Evolutionary conservation across 2,329 filamentous ascomycete species (phyloP), one percentile per base, ranked within the genome.

Genomic region (Aspergillus pseudotamarii): DNA sequence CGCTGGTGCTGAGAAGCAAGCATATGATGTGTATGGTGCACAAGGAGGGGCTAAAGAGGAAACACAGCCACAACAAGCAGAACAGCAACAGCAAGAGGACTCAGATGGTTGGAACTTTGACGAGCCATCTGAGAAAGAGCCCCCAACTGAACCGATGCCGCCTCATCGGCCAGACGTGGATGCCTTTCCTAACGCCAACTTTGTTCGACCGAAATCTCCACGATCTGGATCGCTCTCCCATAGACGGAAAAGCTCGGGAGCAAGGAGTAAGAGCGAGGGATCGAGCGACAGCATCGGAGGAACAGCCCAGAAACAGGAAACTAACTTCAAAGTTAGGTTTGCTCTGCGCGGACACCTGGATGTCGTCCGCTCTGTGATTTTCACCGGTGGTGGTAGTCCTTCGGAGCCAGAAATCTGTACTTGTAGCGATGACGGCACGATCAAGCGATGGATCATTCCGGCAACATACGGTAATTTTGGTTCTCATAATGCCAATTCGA

Each of bases 391-490:
- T 48, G 95, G 95, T 65, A 97, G 93, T 73, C 94, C 94, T 4
- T 93, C 92, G 4, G 95, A 99, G 75, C 95, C 95, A 1, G 95
- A 99, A 78, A 94, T 99, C 59, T 98, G 94, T 79, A 99, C 94
- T 3, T 93, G 92, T 57, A 93, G 94, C 61, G 95, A 99, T 72
- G 95, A 99, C 75, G 94, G 94, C 62, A 91, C 94, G 71, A 91
- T 99, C 76, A 99, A 99, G 79, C 88, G 95, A 58, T 99, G 96
- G 89, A 94, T 96, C 72, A 93, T 99, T 64, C 95, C 95, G 11
- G 87, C 88, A 21, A 89, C 91, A 48, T 91, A 94, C 68, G 91
- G 90, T 61, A 86, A 81, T 58, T 86, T 85, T 78, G 83, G 69
- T 71, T 81, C 75, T 75, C 87, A 79, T 8, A 80, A 77, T 14